These are phyloP conservation scores for Zoysia japonica DNA, from an alignment of 176 grass and related monocot species.

Conservation along the genomic window DNA sequence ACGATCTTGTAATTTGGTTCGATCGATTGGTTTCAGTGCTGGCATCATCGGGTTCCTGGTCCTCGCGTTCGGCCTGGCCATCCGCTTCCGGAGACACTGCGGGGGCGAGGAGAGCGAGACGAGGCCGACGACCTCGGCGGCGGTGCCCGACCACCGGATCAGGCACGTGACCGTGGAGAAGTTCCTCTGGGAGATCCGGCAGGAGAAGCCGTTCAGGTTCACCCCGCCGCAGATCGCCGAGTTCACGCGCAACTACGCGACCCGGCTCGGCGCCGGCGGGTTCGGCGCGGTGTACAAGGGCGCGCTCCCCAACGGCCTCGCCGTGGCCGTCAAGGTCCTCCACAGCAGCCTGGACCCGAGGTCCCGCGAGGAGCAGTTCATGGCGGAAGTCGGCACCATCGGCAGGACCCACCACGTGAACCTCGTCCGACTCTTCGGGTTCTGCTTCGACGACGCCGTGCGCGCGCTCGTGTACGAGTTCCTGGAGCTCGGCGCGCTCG, in stretches of 20 bases:
- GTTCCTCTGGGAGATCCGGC: background rate
- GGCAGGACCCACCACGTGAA: slow-evolving; percentile 47
- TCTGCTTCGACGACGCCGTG: slow-evolving; percentile 45
- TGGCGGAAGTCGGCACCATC: slow-evolving; percentile 48
- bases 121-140: too few species aligned
- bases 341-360: background rate
- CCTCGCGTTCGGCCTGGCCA: too few species aligned
- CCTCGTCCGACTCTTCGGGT: slow-evolving; percentile 43
- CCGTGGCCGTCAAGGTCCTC: slow-evolving; percentile 38
- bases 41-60: too few species aligned
- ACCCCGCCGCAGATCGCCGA: slow-evolving; percentile 18
- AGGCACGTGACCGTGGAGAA: background rate
- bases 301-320: slow-evolving; percentile 26
- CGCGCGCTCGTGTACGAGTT: slow-evolving; percentile 51
- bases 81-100: too few species aligned
- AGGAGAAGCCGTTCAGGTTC: slow-evolving; percentile 23
- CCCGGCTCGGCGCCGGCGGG: slow-evolving; percentile 40
- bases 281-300: slow-evolving; percentile 41
- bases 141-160: background rate
- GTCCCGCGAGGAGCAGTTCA: slow-evolving; percentile 41
- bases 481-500: slow-evolving; percentile 42
- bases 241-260: slow-evolving; percentile 26
- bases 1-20: too few species aligned
- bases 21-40: too few species aligned
- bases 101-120: too few species aligned